Base-by-base conservation (phyloP, 2,329 filamentous ascomycete species). In the Mycocentrospora acerina region DNA sequence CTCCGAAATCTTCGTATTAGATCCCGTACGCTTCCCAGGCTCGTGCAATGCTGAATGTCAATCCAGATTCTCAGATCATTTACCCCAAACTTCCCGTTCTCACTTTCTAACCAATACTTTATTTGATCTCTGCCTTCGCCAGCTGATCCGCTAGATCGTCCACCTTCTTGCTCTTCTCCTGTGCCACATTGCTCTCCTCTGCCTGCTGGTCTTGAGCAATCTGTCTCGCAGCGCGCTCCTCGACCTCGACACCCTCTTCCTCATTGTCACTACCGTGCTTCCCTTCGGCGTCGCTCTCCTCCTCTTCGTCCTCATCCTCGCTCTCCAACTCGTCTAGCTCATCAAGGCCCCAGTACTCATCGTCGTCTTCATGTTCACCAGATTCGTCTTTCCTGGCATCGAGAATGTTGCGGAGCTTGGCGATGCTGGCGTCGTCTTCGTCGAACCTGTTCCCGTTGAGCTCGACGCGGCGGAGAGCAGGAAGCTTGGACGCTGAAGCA, bases 361-460 rank as follows among this genome's bases (percentile, higher is more conserved):
- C 72, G 13, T 73, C 75, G 15, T 76, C 71, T 52, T 85, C 82
- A 33, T 70, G 70, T 31, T 54, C 50, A 14, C 56, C 58, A 35
- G 64, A 64, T 37, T 65, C 64, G 64, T 91, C 86, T 71, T 90
- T 90, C 48, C 90, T 83, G 59, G 81, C 78, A 42, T 88, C 84
- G 17, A 96, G 75, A 35, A 67, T 45, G 28, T 83, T 79, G 51
- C 83, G 80, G 30, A 97, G 74, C 15, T 74, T 75, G 44, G 81
- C 70, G 28, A 96, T 77, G 18, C 80, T 80, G 31, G 80, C 75
- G 55, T 97, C 89, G 3, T 95, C 89, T 67, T 96, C 90, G 7
- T 79, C 75, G 57, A 98, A 95, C 64, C 89, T 93, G 74, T 98
- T 98, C 34, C 93, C 93, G 66, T 98, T 97, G 52, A 98, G 74